A percentile compares a stretch with the other conserved stretches of the same genome.
Conservation (phyloP, 768 basidiomycete genomes). For the Rhodotorula babjevae region DNA sequence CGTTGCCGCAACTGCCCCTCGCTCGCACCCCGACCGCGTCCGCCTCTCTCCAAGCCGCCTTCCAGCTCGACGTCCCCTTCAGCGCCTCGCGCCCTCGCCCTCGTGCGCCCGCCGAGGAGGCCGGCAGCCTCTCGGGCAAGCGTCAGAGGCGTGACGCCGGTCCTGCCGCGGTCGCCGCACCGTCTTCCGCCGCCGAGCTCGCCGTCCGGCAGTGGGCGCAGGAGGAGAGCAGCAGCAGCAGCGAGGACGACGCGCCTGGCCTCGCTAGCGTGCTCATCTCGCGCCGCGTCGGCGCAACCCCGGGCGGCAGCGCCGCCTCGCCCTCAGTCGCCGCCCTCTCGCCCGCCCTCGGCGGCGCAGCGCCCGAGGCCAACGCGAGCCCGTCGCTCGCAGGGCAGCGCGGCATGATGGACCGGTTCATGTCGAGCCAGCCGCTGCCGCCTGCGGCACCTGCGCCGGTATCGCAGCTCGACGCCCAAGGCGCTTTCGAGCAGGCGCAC, state of each 20-base stretch:
- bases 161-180: background rate
- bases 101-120: constrained; percentile 11
- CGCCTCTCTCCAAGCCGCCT: constrained; percentile 15
- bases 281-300: background rate
- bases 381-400: constrained; percentile 10
- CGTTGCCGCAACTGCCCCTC: background rate
- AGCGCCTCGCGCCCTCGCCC: background rate
- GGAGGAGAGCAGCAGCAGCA: constrained; percentile 25
- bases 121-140: constrained; percentile 12
- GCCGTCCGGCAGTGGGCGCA: constrained; percentile 25
- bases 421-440: constrained; percentile 3
- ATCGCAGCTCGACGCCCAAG: background rate
- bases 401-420: constrained; percentile 38
- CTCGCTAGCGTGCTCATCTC: constrained; percentile 7
- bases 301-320: background rate
- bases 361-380: background rate
- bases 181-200: background rate
- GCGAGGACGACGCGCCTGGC: constrained; percentile 3
- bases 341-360: background rate
- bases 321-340: too few relatives aligned
- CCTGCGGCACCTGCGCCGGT: background rate
- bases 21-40: background rate
- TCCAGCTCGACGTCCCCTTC: constrained; percentile 7
- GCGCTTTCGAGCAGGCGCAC: background rate
- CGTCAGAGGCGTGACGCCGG: constrained; percentile 8